Evolutionary conservation across 2,329 filamentous ascomycete genomes (phyloP).

Genomic region (Fusarium dimerum): DNA sequence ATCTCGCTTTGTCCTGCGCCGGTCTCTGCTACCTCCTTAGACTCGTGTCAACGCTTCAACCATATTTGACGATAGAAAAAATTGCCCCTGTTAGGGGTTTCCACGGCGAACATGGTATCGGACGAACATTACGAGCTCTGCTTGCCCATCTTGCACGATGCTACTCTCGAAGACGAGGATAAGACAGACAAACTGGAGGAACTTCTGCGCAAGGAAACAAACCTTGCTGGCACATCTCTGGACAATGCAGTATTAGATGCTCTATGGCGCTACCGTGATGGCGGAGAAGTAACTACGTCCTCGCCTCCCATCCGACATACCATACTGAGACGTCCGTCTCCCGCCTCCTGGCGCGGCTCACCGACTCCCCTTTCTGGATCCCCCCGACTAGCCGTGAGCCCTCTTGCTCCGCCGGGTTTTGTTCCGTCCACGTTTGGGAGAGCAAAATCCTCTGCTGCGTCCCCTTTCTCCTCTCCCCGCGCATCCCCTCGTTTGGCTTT

Average conservation of each 20-base stretch:
- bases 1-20: conserved; percentile 9
- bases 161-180: conserved; percentile 85
- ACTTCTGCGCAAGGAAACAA: conserved; percentile 76
- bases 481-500: conserved; percentile 90
- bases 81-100: conserved; percentile 8
- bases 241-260: conserved; percentile 91
- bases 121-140: conserved; percentile 93
- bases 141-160: conserved; percentile 82
- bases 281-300: conserved; percentile 65
- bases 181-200: conserved; percentile 91
- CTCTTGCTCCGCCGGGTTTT: conserved; percentile 82
- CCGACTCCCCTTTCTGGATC: conserved; percentile 81
- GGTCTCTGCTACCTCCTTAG: conserved; percentile 11
- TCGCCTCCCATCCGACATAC: conserved; percentile 86
- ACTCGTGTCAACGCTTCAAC: conserved; percentile 18
- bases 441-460: conserved; percentile 76
- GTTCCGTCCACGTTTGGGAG: conserved; percentile 74
- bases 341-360: conserved; percentile 87
- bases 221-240: conserved; percentile 71
- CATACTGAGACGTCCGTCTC: conserved; percentile 85
- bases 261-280: conserved; percentile 80
- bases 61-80: conserved; percentile 8
- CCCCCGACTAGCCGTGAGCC: conserved; percentile 77
- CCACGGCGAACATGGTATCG: conserved; percentile 71
- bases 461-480: conserved; percentile 90